These are phyloP conservation scores for Malassezia yamatoensis DNA, from an alignment of 1,284 basidiomycete species.

Conservation along the genomic window DNA sequence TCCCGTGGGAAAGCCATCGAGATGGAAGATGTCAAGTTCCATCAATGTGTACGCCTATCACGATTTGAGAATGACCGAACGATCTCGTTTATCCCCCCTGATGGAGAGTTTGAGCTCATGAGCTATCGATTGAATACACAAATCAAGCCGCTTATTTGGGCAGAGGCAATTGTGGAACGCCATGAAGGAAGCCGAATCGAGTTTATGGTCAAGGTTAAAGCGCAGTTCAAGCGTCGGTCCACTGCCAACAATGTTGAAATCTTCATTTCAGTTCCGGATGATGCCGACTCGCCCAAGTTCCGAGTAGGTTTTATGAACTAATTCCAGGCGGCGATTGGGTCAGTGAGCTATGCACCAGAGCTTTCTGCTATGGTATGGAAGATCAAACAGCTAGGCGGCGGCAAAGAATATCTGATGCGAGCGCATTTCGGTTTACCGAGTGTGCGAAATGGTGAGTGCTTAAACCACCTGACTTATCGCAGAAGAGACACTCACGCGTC, in stretches of 20 bases:
- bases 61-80: conserved; percentile 98
- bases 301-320: conserved; percentile 48
- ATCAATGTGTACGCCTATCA: conserved; percentile 98
- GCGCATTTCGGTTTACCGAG: conserved; percentile 47
- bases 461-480: conserved; percentile 28
- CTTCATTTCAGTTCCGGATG: conserved; percentile 93
- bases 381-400: conserved; percentile 47
- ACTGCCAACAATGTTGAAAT: conserved; percentile 98
- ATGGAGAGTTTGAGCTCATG: conserved; percentile 98
- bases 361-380: conserved; percentile 48
- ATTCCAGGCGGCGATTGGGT: conserved; percentile 30
- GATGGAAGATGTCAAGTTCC: conserved; percentile 99
- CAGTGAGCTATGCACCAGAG: conserved; percentile 44
- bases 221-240: conserved; percentile 91
- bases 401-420: conserved; percentile 46
- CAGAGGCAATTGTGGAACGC: conserved; percentile 89
- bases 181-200: conserved; percentile 88
- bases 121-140: conserved; percentile 88
- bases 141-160: conserved; percentile 96
- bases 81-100: conserved; percentile 97
- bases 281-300: conserved; percentile 96
- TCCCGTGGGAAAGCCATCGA: conserved; percentile 95
- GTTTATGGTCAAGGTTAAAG: conserved; percentile 96
- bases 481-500: conserved; percentile 69
- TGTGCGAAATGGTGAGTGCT: conserved; percentile 31